phyloP scores from a whole-genome alignment of 192 early-diverging fungal genomes.

The Gaertneriomyces semiglobifer region DNA sequence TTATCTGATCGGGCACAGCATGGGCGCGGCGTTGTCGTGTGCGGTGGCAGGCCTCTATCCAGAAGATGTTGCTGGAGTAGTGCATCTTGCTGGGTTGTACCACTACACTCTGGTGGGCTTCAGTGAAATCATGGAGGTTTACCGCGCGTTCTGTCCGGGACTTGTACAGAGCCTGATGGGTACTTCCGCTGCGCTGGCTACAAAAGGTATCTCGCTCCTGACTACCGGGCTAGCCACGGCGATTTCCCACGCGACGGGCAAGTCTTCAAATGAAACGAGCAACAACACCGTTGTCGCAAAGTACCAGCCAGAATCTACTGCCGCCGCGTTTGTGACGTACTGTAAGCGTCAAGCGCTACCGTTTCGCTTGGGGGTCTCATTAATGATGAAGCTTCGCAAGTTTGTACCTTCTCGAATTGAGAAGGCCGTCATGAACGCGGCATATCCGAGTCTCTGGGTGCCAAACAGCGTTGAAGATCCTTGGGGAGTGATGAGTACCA shows the following conservation, averaged over 20 bases:
- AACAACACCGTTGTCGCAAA: too few relatives aligned
- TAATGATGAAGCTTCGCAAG: constrained; percentile 25
- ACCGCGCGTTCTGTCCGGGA: constrained; percentile 31
- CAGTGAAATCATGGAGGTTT: constrained; percentile 38
- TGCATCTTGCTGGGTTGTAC: constrained; percentile 49
- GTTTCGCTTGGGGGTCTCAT: constrained; percentile 27
- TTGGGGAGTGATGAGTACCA: constrained; percentile 24
- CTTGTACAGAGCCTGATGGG: constrained; percentile 27
- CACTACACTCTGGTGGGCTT: constrained; percentile 37
- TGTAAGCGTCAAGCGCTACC: constrained; percentile 40
- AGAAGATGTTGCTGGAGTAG: constrained; percentile 45
- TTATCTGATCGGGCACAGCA: constrained; percentile 46
- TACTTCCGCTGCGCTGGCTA: constrained; percentile 18
- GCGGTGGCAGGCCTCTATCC: constrained; percentile 42
- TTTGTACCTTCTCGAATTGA: constrained; percentile 40
- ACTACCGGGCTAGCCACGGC: constrained; percentile 28
- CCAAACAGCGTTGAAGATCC: constrained; percentile 45
- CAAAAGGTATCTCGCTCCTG: constrained; percentile 17
- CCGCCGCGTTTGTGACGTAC: constrained; percentile 19
- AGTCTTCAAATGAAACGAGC: constrained; percentile 4
- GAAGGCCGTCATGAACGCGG: constrained; percentile 37
- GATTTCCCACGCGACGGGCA: constrained; percentile 5
- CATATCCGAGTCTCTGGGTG: constrained; percentile 45
- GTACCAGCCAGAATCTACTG: too few relatives aligned
- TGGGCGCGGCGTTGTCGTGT: constrained; percentile 50